Conservation (phyloP, 331 rosid genomes). For the Quercus tomentella region DNA sequence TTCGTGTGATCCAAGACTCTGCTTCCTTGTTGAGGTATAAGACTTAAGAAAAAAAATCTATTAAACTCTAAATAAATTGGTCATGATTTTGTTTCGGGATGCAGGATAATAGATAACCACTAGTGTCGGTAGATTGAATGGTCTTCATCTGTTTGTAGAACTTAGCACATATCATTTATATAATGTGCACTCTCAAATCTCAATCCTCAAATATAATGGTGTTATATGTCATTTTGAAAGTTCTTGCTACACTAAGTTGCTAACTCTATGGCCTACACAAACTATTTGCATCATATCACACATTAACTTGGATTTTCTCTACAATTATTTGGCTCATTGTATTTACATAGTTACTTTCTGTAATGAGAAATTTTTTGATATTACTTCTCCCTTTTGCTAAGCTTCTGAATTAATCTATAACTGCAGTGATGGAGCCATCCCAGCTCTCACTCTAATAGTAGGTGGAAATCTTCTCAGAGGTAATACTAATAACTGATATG, state of each 20-base stretch:
- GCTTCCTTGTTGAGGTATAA: constrained; percentile 48
- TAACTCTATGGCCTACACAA: not conserved
- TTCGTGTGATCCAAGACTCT: constrained; percentile 45
- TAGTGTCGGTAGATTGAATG: not conserved
- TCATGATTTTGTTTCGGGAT: not conserved
- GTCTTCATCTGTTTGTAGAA: not conserved
- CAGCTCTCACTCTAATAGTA: constrained; percentile 39
- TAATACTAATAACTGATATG: not conserved
- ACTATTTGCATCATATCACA: not conserved
- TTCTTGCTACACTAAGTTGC: not conserved
- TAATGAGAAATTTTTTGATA: not conserved
- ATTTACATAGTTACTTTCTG: too few species aligned
- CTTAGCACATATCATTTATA: not conserved
- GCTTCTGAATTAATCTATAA: not conserved
- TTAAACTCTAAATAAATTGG: not conserved
- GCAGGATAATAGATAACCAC: not conserved
- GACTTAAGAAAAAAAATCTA: not conserved
- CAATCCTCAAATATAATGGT: not conserved
- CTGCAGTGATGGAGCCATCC: constrained; percentile 53
- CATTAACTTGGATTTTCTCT: not conserved
- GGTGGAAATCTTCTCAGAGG: constrained; percentile 61
- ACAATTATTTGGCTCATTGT: too few species aligned
- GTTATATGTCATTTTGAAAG: not conserved
- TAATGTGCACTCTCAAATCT: not conserved
- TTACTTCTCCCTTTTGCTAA: not conserved